Base-by-base conservation (phyloP, 2,329 filamentous ascomycete species). In the Fusarium napiforme region DNA sequence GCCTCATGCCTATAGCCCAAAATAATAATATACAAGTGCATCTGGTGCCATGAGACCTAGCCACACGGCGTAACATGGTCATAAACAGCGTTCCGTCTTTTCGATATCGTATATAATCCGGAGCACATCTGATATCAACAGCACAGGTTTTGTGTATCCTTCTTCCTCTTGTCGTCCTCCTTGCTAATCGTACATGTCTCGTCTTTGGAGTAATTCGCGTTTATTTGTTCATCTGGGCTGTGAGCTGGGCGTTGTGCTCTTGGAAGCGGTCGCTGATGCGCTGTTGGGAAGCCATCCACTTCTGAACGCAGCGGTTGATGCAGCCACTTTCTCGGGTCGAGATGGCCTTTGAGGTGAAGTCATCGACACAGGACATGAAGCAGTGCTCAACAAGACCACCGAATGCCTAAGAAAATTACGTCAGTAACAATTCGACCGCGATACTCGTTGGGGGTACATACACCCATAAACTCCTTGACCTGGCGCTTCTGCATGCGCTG, bases 391-490 rank as follows among this genome's bases (percentile, higher is more conserved):
- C 93, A 40, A 81, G 78, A 64, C 80, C 79, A 61, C 80, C 80
- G 61, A 82, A 84, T 32, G 82, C 82, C 82, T 82, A 28, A 26
- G 5, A 10, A 5, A 15, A 10, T 7, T n/a, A 12, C 9, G 28
- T 73, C 15, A 67, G 56, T 19, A 39, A 39, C 6, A 9, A 11
- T 9, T 32, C 7, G 15, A 16, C 16, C 32, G 21, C 16, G 16
- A 23, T 15, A 10, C n/a, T 32, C 26, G n/a, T 19, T 26, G 12
- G 16, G 59, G 52, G 64, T 42, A 88, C 94, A 78, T 89, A 98
- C 96, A 79, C 91, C 93, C 92, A 98, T 97, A 82, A 99, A 98
- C 83, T 98, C 96, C 87, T 97, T 97, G 89, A 99, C 94, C 86
- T 99, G 96, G 86, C 96, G 97, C 86, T 93, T 93, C 87, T 98